phyloP scores from a whole-genome alignment of 2,329 filamentous ascomycete species.

The Colletotrichum siamense region DNA sequence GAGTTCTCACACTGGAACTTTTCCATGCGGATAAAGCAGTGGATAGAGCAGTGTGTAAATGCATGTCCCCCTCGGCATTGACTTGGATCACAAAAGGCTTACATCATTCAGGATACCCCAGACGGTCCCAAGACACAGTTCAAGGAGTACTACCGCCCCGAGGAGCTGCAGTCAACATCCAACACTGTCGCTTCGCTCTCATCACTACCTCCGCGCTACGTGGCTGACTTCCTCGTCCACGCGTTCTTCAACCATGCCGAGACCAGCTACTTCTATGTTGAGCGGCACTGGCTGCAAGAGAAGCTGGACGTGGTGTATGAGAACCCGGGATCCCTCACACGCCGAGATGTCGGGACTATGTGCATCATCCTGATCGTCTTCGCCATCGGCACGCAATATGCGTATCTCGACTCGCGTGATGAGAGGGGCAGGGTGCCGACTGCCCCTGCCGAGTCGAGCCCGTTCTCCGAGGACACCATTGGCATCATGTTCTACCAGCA shows the following conservation, averaged over 20 bases:
- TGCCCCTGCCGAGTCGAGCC: constrained; percentile 21
- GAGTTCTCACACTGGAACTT: constrained; percentile 61
- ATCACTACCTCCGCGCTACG: constrained; percentile 50
- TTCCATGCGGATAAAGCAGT: constrained; percentile 55
- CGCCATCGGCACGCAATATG: constrained; percentile 57
- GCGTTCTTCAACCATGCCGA: constrained; percentile 54
- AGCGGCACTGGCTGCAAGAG: constrained; percentile 45
- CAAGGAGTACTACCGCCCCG: constrained; percentile 49
- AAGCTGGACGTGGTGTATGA: constrained; percentile 48
- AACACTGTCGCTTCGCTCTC: constrained; percentile 42
- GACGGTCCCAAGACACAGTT: constrained; percentile 28
- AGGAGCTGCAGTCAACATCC: constrained; percentile 48
- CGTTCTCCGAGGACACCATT: constrained; percentile 55
- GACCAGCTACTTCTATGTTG: constrained; percentile 55
- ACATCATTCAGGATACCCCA: constrained; percentile 1
- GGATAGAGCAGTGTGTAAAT: constrained; percentile 47
- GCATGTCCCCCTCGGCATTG: constrained; percentile 23
- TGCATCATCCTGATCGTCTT: constrained; percentile 52
- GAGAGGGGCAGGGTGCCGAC: constrained; percentile 15
- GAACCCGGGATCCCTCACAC: constrained; percentile 39
- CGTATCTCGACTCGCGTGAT: constrained; percentile 45
- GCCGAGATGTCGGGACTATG: constrained; percentile 45
- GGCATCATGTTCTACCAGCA: constrained; percentile 63
- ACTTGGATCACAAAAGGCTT: neutral
- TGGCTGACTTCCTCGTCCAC: constrained; percentile 51